Evolutionary conservation across 1,284 basidiomycete genomes (phyloP), one percentile per base, ranked within the genome.

Genomic region (Wolfiporia cocos): DNA sequence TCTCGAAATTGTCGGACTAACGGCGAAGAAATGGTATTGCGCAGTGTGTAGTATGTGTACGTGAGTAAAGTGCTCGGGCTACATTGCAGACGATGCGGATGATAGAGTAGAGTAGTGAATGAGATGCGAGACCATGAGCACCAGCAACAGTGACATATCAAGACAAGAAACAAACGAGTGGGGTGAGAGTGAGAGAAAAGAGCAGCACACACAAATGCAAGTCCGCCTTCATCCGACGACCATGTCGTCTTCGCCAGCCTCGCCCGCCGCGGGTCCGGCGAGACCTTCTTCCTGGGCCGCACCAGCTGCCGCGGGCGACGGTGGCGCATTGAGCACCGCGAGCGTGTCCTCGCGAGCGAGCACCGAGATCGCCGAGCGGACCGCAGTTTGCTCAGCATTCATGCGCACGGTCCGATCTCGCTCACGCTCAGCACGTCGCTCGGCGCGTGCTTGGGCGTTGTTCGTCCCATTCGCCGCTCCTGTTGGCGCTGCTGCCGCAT

Each of bases 391-490:
- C 24, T 30, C 38, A 4, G 26, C 38, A 38, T 12, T 24, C 36
- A 48, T 52, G 22, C 52, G 42, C 28, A 49, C 50, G 30, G 45
- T 43, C 30, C 55, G 37, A 20, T 54, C 54, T 26, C 54, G 52
- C 34, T 60, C 58, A 6, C 58, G 52, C 14, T 51, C 52, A 23
- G 55, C 55, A 12, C 58, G 41, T 18, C 58, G 44, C 42, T 58
- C 58, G 14, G 49, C 48, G 11, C 58, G 53, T 0, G 44, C 53
- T 9, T n/a, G n/a, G n/a, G n/a, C n/a, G n/a, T n/a, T n/a, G n/a
- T n/a, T n/a, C n/a, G n/a, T n/a, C n/a, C n/a, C n/a, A n/a, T n/a
- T n/a, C n/a, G n/a, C n/a, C 24, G 42, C 49, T 9, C 26, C 48
- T 11, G 36, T 12, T 11, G 45, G 11, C 3, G 26, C 30, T 15